Base-by-base conservation (phyloP, 805 yeast genomes). In the Myxozyma nipponensis region DNA sequence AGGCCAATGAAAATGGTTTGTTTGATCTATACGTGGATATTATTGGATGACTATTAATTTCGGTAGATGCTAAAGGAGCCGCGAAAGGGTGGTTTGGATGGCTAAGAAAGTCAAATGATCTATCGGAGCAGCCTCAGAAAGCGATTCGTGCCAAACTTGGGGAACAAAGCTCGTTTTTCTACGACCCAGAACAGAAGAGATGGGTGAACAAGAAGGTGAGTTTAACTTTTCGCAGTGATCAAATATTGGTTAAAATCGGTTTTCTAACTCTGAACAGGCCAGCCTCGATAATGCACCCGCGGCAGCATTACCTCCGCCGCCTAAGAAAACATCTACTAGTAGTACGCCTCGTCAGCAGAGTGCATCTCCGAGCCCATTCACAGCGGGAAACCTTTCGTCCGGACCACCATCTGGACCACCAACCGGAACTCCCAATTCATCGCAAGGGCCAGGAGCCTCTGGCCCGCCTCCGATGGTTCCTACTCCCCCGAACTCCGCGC, bases 141-240 rank as follows among this genome's bases (percentile, higher is more conserved):
- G 85, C 89, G 0, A 76, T 82, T 54, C 78, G 80, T 56, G 98
- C 96, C 34, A 88, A 93, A 59, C 70, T 93, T 46, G 98, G 98
- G 10, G 86, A 84, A 50, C 77, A 81, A 52, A 84, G 75, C 63
- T 72, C 78, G 17, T 84, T 93, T 64, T 77, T 79, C 62, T 93
- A 81, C 66, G 96, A 90, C 69, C 91, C 86, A 61, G 80, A 84
- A 52, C 76, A 84, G 63, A 82, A 84, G 65, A 77, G 96, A 62
- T 93, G 97, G 96, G 79, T 93, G 46, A 83, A 87, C 63, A 79
- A 78, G 48, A 78, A 80, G 55, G 80, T 78, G 3, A 77, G 82
- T 7, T 10, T 18, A 21, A n/a, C n/a, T n/a, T n/a, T n/a, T n/a
- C n/a, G n/a, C n/a, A 19, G 23, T 23, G 15, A 43, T 21, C 3